A percentile compares a stretch with the other conserved stretches of the same genome.
Evolutionary conservation across 306 rosid species (phyloP).

Genomic region (Castanea mollissima): DNA sequence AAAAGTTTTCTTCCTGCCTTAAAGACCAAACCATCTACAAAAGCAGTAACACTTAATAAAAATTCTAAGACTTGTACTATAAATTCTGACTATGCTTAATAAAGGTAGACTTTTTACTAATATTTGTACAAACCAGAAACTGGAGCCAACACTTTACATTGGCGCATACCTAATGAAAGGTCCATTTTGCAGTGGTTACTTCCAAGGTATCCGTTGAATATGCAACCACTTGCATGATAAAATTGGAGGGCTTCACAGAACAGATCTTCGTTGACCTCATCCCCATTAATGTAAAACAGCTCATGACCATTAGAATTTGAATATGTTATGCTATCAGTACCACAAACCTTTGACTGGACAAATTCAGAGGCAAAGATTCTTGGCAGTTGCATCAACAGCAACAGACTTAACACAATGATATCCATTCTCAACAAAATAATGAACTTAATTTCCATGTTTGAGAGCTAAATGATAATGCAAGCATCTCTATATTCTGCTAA

Average conservation of each 20-base stretch:
- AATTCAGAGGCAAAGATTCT: slow-evolving; percentile 44
- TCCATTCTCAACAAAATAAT: slow-evolving; percentile 43
- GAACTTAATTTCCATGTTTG: slow-evolving; percentile 20
- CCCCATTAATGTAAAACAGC: slow-evolving; percentile 56
- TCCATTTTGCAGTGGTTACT: slow-evolving; percentile 43
- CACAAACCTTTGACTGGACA: slow-evolving; percentile 53
- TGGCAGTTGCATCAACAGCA: slow-evolving; percentile 47
- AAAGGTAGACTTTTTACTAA: slow-evolving; percentile 3
- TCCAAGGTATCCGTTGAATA: slow-evolving; percentile 39
- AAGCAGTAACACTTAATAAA: slow-evolving; percentile 21
- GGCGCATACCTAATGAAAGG: slow-evolving; percentile 49
- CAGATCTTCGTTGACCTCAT: slow-evolving; percentile 39
- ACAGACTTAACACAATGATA: slow-evolving; percentile 30
- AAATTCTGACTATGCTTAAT: not conserved
- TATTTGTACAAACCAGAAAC: slow-evolving; percentile 11
- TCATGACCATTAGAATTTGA: slow-evolving; percentile 48
- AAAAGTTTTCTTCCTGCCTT: slow-evolving; percentile 66
- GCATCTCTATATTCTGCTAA: slow-evolving; percentile 26
- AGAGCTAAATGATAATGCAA: slow-evolving; percentile 19
- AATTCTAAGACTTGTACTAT: slow-evolving; percentile 7
- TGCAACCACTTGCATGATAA: slow-evolving; percentile 60
- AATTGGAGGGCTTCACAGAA: slow-evolving; percentile 58
- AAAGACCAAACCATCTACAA: slow-evolving; percentile 47
- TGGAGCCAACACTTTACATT: not conserved
- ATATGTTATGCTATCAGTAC: slow-evolving; percentile 41